These are phyloP conservation scores for Fallopia convolvulus DNA, from an alignment of 148 eudicot species.

Conservation along the genomic window DNA sequence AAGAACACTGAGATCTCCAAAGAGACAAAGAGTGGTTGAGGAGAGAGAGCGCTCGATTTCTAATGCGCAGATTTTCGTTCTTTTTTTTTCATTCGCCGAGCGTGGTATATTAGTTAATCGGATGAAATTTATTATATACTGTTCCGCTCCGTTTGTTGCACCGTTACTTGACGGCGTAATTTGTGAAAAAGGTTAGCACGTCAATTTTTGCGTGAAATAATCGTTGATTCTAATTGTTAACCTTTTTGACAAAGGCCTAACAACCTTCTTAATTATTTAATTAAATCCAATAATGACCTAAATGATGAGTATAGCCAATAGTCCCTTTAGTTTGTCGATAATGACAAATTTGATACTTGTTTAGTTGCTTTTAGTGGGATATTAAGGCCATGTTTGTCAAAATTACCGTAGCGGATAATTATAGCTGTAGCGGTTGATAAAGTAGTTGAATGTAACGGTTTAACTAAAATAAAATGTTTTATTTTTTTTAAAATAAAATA, in stretches of 20 bases:
- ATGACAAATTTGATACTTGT: not conserved
- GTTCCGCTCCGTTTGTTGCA: not conserved
- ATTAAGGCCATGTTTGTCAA: too few relatives aligned
- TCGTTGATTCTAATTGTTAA: not conserved
- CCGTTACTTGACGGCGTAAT: constrained; percentile 6
- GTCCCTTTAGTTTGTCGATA: not conserved
- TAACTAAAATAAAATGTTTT: too few relatives aligned
- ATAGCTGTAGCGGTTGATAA: too few relatives aligned
- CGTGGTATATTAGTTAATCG: not conserved
- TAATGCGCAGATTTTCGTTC: constrained; percentile 3
- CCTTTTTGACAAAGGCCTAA: constrained; percentile 11
- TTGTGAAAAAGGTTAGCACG: constrained; percentile 1
- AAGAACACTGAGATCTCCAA: constrained; percentile 7
- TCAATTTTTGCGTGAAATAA: not conserved
- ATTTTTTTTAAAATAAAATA: too few relatives aligned
- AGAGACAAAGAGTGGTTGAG: not conserved
- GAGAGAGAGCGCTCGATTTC: not conserved
- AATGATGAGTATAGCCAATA: not conserved
- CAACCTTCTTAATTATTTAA: constrained; percentile 4
- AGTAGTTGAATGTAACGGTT: too few relatives aligned
- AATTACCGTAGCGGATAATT: too few relatives aligned
- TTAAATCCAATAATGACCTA: not conserved
- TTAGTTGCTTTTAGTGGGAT: not conserved
- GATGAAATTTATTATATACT: constrained; percentile 6
- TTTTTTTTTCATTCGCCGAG: not conserved